These are phyloP conservation scores for Cercospora brassicicola DNA, from an alignment of 2,329 filamentous ascomycete species.

Conservation along the genomic window DNA sequence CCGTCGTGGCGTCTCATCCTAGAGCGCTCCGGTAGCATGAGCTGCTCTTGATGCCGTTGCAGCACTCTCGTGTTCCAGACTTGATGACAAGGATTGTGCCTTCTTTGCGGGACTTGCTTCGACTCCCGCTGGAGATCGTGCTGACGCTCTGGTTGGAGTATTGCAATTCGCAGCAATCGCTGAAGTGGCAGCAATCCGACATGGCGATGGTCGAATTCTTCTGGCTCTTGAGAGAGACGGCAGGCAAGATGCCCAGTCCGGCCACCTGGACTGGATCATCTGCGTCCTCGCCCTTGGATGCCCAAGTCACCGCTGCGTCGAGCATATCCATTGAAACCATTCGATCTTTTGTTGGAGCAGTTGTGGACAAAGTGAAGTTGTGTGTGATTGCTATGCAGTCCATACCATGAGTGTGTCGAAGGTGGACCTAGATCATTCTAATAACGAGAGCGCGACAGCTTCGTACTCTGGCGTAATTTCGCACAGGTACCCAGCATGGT, in stretches of 20 bases:
- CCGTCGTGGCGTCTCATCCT: slow-evolving; percentile 5
- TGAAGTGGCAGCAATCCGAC: slow-evolving; percentile 18
- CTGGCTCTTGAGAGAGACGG: slow-evolving; percentile 10
- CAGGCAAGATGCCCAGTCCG: slow-evolving; percentile 18
- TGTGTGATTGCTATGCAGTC: not conserved
- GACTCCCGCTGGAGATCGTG: slow-evolving; percentile 1
- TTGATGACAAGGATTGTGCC: slow-evolving; percentile 10
- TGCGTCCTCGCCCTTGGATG: slow-evolving; percentile 9
- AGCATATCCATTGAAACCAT: slow-evolving; percentile 13
- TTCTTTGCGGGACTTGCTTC: slow-evolving; percentile 18
- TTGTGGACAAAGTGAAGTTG: not conserved
- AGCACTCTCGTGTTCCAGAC: not conserved
- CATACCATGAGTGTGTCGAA: not conserved
- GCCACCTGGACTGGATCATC: slow-evolving; percentile 19
- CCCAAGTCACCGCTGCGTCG: slow-evolving; percentile 15
- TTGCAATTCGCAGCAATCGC: slow-evolving; percentile 13
- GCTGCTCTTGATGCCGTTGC: slow-evolving; percentile 5
- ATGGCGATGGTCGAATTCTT: slow-evolving; percentile 17
- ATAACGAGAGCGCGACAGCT: slow-evolving; percentile 4
- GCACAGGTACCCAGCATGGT: slow-evolving; percentile 6
- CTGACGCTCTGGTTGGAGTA: not conserved
- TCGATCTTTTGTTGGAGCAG: not conserved
- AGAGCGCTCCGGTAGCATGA: slow-evolving; percentile 10
- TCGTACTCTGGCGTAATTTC: slow-evolving; percentile 11
- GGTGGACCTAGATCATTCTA: not conserved